Conservation (phyloP, 352 stramenopile genomes). For the Phytophthora foliorum region DNA sequence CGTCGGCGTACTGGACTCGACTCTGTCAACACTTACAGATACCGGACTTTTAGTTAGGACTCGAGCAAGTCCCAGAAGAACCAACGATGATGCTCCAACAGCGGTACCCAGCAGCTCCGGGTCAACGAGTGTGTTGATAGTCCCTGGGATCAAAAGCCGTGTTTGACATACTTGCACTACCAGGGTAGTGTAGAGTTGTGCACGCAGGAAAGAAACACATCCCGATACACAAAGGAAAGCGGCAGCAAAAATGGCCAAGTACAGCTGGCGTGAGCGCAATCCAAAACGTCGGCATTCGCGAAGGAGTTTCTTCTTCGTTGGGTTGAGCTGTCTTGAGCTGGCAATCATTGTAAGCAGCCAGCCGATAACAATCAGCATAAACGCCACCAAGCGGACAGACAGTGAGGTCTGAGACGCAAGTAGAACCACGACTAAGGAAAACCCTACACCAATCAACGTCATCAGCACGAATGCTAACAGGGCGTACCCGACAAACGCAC, state of each 20-base stretch:
- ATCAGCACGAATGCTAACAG: constrained; percentile 41
- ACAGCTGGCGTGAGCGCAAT: constrained; percentile 46
- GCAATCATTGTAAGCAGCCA: constrained; percentile 59
- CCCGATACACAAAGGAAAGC: constrained; percentile 53
- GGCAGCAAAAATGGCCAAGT: constrained; percentile 38
- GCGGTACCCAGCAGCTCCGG: constrained; percentile 53
- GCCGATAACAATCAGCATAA: constrained; percentile 53
- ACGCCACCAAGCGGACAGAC: constrained; percentile 47
- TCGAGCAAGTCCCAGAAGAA: constrained; percentile 29
- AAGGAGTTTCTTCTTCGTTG: constrained; percentile 50
- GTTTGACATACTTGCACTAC: constrained; percentile 77
- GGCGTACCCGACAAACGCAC: constrained; percentile 36
- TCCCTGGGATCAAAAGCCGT: constrained; percentile 43
- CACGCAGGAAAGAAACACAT: constrained; percentile 72
- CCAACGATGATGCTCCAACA: constrained; percentile 31
- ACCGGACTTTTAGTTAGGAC: constrained; percentile 6
- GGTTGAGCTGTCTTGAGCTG: constrained; percentile 53
- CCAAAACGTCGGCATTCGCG: constrained; percentile 42
- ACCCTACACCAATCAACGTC: constrained; percentile 32
- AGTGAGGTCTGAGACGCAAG: constrained; percentile 40
- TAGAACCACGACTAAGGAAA: constrained; percentile 41
- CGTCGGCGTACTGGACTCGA: neutral
- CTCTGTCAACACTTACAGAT: neutral
- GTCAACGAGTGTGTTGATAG: constrained; percentile 40
- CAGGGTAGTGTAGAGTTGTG: constrained; percentile 76